Conservation (phyloP, 1,139 yeast species). For the Hansenula sp. region DNA sequence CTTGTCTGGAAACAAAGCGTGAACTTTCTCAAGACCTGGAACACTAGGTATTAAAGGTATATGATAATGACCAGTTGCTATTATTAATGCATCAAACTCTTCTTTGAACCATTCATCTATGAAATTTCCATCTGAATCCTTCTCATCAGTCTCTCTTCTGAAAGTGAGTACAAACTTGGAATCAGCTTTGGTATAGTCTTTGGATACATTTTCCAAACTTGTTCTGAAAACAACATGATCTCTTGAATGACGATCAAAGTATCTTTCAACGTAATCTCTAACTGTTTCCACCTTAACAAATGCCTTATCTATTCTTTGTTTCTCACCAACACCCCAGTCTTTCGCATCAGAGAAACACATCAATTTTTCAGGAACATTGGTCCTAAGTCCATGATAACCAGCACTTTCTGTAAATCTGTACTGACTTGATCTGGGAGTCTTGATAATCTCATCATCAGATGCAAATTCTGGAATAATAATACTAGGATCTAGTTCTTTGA, state of each 20-base stretch:
- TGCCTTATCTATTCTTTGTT: constrained; percentile 14
- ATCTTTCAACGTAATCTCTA: constrained; percentile 30
- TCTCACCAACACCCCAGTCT: constrained; percentile 24
- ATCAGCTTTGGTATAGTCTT: constrained; percentile 12
- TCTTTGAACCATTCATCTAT: constrained; percentile 34
- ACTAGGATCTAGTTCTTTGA: not conserved
- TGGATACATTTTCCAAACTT: constrained; percentile 31
- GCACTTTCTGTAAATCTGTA: constrained; percentile 31
- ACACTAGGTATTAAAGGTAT: constrained; percentile 42
- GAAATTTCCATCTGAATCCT: constrained; percentile 17
- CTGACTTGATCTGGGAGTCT: constrained; percentile 12
- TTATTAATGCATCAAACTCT: constrained; percentile 42
- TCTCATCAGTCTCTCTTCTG: constrained; percentile 15
- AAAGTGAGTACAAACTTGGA: constrained; percentile 29
- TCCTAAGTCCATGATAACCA: constrained; percentile 30
- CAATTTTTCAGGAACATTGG: constrained; percentile 35
- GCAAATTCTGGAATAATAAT: constrained; percentile 5
- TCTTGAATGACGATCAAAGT: constrained; percentile 25
- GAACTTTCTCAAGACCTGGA: constrained; percentile 36
- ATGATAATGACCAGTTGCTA: constrained; percentile 52
- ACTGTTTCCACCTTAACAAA: constrained; percentile 19
- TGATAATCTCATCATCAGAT: constrained; percentile 12
- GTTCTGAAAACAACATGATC: constrained; percentile 26
- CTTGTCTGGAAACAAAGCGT: constrained; percentile 23
- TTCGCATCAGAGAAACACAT: constrained; percentile 37